Evolutionary conservation across 805 yeast genomes (phyloP).

Genomic region (Komagataella pseudopastoris): DNA sequence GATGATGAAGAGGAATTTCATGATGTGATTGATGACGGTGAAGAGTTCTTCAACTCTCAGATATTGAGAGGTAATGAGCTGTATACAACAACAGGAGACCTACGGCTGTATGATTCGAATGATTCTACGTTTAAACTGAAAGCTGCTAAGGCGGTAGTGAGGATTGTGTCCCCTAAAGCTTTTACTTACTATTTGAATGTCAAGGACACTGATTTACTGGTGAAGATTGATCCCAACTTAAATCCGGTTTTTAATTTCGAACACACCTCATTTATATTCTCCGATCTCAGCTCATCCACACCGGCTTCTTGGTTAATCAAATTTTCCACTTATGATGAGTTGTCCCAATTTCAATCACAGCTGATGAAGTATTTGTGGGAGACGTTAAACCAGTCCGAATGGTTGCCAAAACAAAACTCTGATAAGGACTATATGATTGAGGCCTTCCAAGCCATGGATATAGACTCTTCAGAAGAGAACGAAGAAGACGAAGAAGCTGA

Average conservation of each 20-base stretch:
- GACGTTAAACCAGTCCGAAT: constrained; percentile 32
- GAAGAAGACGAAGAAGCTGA: constrained; percentile 19
- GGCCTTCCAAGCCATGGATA: constrained; percentile 30
- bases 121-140: neutral
- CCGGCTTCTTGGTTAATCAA: constrained; percentile 52
- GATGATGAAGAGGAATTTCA: constrained; percentile 17
- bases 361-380: constrained; percentile 52
- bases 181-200: constrained; percentile 11
- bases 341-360: constrained; percentile 36
- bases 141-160: neutral
- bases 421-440: constrained; percentile 47
- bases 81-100: neutral
- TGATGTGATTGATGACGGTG: constrained; percentile 15
- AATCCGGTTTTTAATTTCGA: constrained; percentile 56
- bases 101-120: neutral
- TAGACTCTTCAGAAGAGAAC: constrained; percentile 22
- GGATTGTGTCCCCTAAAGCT: constrained; percentile 1
- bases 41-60: constrained; percentile 11
- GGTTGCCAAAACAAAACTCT: constrained; percentile 24
- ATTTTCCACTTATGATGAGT: constrained; percentile 26
- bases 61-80: neutral
- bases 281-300: constrained; percentile 25
- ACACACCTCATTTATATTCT: constrained; percentile 49
- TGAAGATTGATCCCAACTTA: constrained; percentile 29
- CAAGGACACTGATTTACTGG: neutral